Evolutionary conservation across 2,329 filamentous ascomycete genomes (phyloP), one percentile per base, ranked within the genome.

Genomic region (Colletotrichum sp.): DNA sequence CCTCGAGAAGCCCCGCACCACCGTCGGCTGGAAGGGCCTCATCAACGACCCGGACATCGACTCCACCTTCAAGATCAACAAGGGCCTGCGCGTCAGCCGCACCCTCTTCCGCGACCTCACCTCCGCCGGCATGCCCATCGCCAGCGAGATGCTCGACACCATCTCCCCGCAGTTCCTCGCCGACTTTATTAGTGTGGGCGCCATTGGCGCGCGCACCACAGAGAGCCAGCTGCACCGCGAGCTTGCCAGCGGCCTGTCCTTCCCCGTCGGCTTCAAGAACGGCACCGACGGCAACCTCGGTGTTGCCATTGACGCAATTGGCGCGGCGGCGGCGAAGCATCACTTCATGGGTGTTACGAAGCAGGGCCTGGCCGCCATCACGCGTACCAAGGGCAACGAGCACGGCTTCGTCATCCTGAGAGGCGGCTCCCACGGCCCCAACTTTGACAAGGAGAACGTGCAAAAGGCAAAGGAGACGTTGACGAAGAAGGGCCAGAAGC

Each of bases 221-320:
- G 97, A 99, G 88, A 97, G 94, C 71, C 97, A 99, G 88, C 90
- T 98, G 79, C 97, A 99, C 88, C 94, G 97, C 78, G 97, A 99
- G 88, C 92, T 99, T 77, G 97, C 97, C 7, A 97, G 95, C 32
- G 97, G 97, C 80, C 91, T 98, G 70, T 98, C 95, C 73, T 98
- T 98, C 93, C 97, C 97, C 26, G 96, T 99, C 79, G 97, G 97
- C 75, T 99, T 98, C 94, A 99, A 99, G 92, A 99, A 99, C 86
- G 97, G 97, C 77, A 99, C 97, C 28, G 97, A 99, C 82, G 97
- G 97, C 56, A 95, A 94, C 80, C 88, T 99, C 72, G 93, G 92
- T 32, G 96, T 98, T 24, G 96, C 96, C 24, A 97, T 98, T 81
- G 97, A 99, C 83, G 97, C 97, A 38, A 98, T 98, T 83, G 97